A percentile compares a stretch with the other conserved stretches of the same genome.
phyloP scores from a whole-genome alignment of 805 yeast species.

The Suhomyces faveliae region DNA sequence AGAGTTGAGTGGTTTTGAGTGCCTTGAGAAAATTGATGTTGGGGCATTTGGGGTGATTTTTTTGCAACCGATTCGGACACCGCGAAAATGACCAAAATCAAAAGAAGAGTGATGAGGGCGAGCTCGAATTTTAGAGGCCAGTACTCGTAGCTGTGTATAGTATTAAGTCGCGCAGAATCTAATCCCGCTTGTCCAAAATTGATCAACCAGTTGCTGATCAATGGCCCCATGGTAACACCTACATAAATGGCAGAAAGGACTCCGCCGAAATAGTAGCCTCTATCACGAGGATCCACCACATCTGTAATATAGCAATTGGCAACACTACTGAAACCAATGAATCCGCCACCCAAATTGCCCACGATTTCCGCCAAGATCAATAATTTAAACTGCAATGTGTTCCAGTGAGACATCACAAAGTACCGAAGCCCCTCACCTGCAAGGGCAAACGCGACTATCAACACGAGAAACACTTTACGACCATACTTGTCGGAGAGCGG shows the following conservation, averaged over 20 bases:
- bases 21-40: too few species aligned
- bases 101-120: conserved; percentile 31
- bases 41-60: conserved; percentile 48
- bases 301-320: conserved; percentile 73
- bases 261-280: conserved; percentile 60
- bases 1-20: not conserved
- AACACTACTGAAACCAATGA: conserved; percentile 53
- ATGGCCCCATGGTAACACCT: conserved; percentile 66
- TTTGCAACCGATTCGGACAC: conserved; percentile 21
- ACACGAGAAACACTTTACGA: conserved; percentile 27
- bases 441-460: conserved; percentile 17
- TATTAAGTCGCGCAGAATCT: not conserved
- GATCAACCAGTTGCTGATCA: conserved; percentile 45
- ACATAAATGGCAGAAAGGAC: conserved; percentile 57
- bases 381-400: conserved; percentile 29
- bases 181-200: not conserved
- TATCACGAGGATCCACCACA: conserved; percentile 58
- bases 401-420: conserved; percentile 24
- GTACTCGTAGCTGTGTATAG: conserved; percentile 21
- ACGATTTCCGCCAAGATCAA: conserved; percentile 47
- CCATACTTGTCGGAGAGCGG: conserved; percentile 40
- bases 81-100: conserved; percentile 21
- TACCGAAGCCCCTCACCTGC: conserved; percentile 23
- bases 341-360: conserved; percentile 61
- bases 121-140: conserved; percentile 33